Base-by-base conservation (phyloP, 176 grass and related monocot genomes). In the Urochloa ruziziensis region DNA sequence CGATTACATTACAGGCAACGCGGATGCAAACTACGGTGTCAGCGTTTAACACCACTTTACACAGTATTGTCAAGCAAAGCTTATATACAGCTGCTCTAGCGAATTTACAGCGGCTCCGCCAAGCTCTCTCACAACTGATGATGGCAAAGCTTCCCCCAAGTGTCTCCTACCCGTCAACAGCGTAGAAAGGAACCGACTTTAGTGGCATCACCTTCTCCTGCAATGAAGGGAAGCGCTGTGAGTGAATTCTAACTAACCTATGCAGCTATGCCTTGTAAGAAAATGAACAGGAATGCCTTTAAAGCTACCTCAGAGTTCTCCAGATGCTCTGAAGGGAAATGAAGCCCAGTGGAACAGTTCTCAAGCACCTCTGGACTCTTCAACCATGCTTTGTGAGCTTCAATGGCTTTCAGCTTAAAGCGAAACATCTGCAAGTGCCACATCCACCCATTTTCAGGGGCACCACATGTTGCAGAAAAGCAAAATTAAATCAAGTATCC, bases 361-460 rank as follows among this genome's bases (percentile, higher is more conserved):
- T 86, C 76, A 62, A 99, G 89, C 68, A 94, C 75, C 81, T 99
- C 97, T 56, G 97, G 93, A 29, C 80, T 91, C 73, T 94, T 96
- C 93, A 99, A 90, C 97, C 97, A 99, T 86, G 93, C 89, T 83
- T 99, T 99, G 65, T 99, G 90, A 25, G 85, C 93, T 80, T 96
- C 97, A 36, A 99, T 94, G 61, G 97, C 88, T 89, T 96, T 99
- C 83, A 99, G 60, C 69, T 99, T 99, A 58, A 94, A 88, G 10
- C 86, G 85, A 64, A 99, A 99, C 97, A 96, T 99, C 97, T 99
- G 64, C 79, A 70, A 30, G 63, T 29, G 73, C 43, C 44, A 51
- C 29, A 94, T 7, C 34, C 25, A 75, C 25, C 2, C 15, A 62
- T 58, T 69, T 67, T 88, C 56, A 85, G 66, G 30, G 68, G 16